Conservation (phyloP, 441 rosid species). For the Breynia disticha region DNA sequence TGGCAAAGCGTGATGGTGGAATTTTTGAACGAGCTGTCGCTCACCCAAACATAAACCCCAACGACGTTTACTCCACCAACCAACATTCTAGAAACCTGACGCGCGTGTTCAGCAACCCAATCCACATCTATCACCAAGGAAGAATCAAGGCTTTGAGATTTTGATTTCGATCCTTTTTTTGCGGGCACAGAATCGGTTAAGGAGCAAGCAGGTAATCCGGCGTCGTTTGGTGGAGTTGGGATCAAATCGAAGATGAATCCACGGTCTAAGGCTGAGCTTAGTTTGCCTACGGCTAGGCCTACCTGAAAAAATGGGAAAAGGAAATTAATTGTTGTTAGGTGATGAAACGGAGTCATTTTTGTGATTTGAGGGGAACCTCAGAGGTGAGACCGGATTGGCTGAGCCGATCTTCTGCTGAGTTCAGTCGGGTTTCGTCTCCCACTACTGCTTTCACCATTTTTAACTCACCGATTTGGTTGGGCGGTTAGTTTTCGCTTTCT, state of each 20-base stretch:
- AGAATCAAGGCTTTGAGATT: slow-evolving; percentile 50
- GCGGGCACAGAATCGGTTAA: slow-evolving; percentile 28
- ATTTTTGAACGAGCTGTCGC: slow-evolving; percentile 64
- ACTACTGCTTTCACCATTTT: slow-evolving; percentile 78
- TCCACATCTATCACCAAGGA: slow-evolving; percentile 51
- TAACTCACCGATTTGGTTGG: background rate
- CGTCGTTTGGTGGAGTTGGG: slow-evolving; percentile 78
- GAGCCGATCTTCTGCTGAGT: slow-evolving; percentile 56
- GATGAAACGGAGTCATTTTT: too few species aligned
- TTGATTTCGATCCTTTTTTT: slow-evolving; percentile 47
- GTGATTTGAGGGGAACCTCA: slow-evolving; percentile 26
- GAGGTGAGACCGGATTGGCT: slow-evolving; percentile 51
- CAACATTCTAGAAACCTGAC: slow-evolving; percentile 87
- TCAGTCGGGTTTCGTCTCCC: slow-evolving; percentile 72
- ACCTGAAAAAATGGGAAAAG: slow-evolving; percentile 32
- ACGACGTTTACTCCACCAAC: slow-evolving; percentile 78
- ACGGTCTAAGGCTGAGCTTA: slow-evolving; percentile 63
- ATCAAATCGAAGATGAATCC: slow-evolving; percentile 77
- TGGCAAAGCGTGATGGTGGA: slow-evolving; percentile 60
- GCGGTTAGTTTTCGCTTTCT: too few species aligned
- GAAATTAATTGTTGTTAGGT: too few species aligned
- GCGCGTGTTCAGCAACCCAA: slow-evolving; percentile 90
- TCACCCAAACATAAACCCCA: slow-evolving; percentile 83
- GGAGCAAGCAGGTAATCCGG: slow-evolving; percentile 59
- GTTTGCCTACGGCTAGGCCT: slow-evolving; percentile 80